Conservation (phyloP, 352 stramenopile species). For the Thraustochytrium striatum region DNA sequence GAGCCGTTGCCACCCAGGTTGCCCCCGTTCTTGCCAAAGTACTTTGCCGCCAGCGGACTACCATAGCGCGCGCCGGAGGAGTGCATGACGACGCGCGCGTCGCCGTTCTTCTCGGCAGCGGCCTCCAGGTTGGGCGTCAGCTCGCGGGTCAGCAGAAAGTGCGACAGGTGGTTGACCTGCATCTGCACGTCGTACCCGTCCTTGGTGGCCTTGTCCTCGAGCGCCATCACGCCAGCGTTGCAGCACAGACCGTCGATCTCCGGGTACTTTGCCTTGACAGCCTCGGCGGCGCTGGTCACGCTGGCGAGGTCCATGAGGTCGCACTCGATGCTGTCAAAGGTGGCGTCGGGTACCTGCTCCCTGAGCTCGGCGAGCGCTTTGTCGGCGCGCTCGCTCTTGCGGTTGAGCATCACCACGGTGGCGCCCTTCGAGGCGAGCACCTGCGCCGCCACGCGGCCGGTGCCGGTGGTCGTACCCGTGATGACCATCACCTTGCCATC, state of each 20-base stretch:
- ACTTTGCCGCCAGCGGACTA: slow-evolving; percentile 15
- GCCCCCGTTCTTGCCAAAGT: slow-evolving; percentile 53
- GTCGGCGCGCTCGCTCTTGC: slow-evolving; percentile 52
- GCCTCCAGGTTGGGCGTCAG: slow-evolving; percentile 56
- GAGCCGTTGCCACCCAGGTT: slow-evolving; percentile 58
- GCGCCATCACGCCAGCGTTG: slow-evolving; percentile 61
- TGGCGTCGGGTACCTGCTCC: slow-evolving; percentile 2
- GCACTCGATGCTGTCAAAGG: slow-evolving; percentile 57
- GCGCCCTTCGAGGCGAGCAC: slow-evolving; percentile 52
- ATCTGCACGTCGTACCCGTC: slow-evolving; percentile 65
- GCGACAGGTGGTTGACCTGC: slow-evolving; percentile 61
- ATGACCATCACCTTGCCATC: slow-evolving; percentile 60
- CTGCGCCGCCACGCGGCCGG: slow-evolving; percentile 55
- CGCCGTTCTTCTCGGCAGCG: slow-evolving; percentile 51
- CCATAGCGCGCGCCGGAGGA: slow-evolving; percentile 47
- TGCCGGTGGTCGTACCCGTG: slow-evolving; percentile 59
- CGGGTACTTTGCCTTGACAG: slow-evolving; percentile 46
- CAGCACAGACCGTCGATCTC: slow-evolving; percentile 11
- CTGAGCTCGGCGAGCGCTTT: slow-evolving; percentile 51
- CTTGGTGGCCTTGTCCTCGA: slow-evolving; percentile 54
- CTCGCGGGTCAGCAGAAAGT: slow-evolving; percentile 60
- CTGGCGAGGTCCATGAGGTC: slow-evolving; percentile 59
- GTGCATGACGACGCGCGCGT: slow-evolving; percentile 61
- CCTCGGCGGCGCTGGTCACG: slow-evolving; percentile 54
- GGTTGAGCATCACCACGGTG: slow-evolving; percentile 58